Conservation (phyloP, 306 rosid species). For the Prunus campanulata region DNA sequence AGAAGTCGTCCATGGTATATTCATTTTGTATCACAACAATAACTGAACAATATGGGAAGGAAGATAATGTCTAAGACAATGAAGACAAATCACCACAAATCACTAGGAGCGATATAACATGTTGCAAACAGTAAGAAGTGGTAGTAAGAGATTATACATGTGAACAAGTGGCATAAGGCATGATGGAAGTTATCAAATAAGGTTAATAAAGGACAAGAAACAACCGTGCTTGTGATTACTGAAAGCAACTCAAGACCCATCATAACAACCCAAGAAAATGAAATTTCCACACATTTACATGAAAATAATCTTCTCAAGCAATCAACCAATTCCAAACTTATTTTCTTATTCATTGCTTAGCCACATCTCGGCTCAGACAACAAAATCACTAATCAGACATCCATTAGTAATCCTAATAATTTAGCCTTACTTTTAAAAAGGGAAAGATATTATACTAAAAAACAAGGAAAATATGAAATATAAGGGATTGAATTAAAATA, state of each 20-base stretch:
- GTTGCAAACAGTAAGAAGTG: neutral
- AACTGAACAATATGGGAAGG: conserved; percentile 15
- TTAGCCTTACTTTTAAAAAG: neutral
- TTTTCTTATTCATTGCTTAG: neutral
- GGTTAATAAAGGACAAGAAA: neutral
- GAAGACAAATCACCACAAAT: neutral
- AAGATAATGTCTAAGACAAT: neutral
- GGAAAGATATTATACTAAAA: neutral
- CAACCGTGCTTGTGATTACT: neutral
- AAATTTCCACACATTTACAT: neutral
- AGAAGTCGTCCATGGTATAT: neutral
- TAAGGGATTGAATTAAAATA: neutral
- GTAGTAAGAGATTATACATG: neutral
- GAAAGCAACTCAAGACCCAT: neutral
- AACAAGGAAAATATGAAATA: neutral
- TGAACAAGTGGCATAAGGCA: neutral
- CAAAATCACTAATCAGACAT: neutral
- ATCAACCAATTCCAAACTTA: neutral
- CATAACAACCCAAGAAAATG: neutral
- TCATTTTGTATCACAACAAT: neutral
- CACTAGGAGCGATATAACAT: neutral
- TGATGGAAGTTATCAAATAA: neutral
- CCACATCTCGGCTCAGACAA: neutral
- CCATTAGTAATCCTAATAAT: neutral
- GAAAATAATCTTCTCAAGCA: conserved; percentile 2